Conservation (phyloP, 2,329 filamentous ascomycete genomes). For the Ceratocystis albifundus region DNA sequence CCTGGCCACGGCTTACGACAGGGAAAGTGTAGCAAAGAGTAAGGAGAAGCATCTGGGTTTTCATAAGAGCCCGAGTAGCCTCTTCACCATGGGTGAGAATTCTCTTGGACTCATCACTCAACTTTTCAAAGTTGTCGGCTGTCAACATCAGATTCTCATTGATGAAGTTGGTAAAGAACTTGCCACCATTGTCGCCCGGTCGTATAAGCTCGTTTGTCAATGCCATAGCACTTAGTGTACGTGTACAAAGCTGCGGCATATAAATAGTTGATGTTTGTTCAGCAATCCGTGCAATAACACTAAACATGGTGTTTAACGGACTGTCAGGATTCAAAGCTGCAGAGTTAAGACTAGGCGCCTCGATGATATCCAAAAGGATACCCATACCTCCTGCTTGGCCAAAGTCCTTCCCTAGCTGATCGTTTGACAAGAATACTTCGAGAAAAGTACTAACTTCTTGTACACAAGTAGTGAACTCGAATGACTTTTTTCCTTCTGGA, state of each 20-base stretch:
- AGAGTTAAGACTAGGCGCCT: constrained; percentile 64
- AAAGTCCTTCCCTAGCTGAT: constrained; percentile 59
- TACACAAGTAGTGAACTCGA: constrained; percentile 18
- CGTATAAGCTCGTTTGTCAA: constrained; percentile 53
- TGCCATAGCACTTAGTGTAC: constrained; percentile 58
- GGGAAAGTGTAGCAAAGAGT: constrained; percentile 22
- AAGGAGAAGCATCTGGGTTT: constrained; percentile 58
- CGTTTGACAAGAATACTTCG: constrained; percentile 60
- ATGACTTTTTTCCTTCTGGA: constrained; percentile 13
- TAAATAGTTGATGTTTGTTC: constrained; percentile 72
- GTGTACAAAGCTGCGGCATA: constrained; percentile 66
- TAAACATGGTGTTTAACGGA: constrained; percentile 20
- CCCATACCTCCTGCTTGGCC: constrained; percentile 72
- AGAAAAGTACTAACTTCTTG: constrained; percentile 58
- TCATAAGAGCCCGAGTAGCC: constrained; percentile 66
- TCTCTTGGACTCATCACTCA: constrained; percentile 32
- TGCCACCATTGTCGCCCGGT: constrained; percentile 37
- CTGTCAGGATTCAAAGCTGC: constrained; percentile 42
- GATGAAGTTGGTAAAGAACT: constrained; percentile 63
- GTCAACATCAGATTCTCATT: constrained; percentile 31
- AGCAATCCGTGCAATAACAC: constrained; percentile 38
- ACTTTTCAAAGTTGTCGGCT: constrained; percentile 30
- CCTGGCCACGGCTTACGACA: constrained; percentile 7
- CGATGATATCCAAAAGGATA: constrained; percentile 69
- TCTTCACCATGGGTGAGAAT: constrained; percentile 55